Evolutionary conservation across 108 stramenopile genomes (phyloP).

Genomic region (Schizochytrium sp.): DNA sequence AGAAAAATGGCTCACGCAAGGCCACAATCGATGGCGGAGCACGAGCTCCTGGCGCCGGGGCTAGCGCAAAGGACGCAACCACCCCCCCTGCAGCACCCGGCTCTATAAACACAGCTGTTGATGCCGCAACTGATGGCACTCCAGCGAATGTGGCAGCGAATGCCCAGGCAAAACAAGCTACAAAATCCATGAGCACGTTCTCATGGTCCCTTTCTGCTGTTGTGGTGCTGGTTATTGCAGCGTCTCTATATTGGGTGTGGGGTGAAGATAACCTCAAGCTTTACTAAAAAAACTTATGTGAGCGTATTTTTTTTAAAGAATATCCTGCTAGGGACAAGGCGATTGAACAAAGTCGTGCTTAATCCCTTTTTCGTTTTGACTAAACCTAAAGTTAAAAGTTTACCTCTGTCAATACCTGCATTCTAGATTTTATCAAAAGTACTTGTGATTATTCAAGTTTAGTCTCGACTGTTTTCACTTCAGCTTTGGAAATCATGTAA

Average conservation of each 20-base stretch:
- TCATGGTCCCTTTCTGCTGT: neutral
- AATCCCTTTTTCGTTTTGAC: no score
- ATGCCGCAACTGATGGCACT: neutral
- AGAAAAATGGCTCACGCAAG: constrained; percentile 48
- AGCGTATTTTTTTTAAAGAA: no score
- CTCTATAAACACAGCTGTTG: neutral
- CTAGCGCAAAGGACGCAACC: neutral
- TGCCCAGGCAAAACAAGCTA: neutral
- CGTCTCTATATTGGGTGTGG: constrained; percentile 7
- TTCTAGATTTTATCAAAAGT: no score
- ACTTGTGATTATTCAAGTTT: no score
- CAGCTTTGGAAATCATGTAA: no score
- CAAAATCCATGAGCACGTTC: neutral
- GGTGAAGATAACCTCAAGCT: neutral
- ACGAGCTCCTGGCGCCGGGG: neutral
- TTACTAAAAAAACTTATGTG: no score
- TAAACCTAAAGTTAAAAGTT: no score
- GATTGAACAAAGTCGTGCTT: no score
- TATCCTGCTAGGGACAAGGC: no score
- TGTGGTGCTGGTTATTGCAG: neutral
- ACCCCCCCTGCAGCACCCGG: neutral
- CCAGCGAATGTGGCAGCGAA: neutral
- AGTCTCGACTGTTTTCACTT: no score
- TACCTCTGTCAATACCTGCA: no score
- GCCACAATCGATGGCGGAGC: neutral